phyloP scores from a whole-genome alignment of 768 basidiomycete species.

The Suillus luteus region DNA sequence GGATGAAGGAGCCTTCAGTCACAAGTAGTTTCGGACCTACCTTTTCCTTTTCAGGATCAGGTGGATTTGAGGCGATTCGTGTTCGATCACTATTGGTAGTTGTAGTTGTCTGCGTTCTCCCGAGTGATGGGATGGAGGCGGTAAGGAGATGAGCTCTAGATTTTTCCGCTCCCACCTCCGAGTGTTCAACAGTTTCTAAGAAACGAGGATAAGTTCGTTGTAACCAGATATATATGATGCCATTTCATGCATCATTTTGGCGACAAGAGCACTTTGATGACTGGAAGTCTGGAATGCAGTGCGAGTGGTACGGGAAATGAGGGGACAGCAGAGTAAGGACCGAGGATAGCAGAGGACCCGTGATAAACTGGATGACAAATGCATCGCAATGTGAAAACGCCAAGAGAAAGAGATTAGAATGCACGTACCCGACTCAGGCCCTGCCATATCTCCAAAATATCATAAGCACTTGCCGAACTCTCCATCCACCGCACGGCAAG shows the following conservation, averaged over 20 bases:
- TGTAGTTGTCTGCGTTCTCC: constrained; percentile 16
- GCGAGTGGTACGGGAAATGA: constrained; percentile 57
- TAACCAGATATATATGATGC: constrained; percentile 63
- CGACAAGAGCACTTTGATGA: constrained; percentile 46
- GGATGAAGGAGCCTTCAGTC: constrained; percentile 68
- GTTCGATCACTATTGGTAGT: constrained; percentile 15
- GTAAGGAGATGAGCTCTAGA: too few species aligned
- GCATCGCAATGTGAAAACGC: background rate
- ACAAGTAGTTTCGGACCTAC: constrained; percentile 34
- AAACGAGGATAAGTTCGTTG: constrained; percentile 65
- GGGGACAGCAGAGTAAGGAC: constrained; percentile 63
- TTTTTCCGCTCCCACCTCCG: too few species aligned
- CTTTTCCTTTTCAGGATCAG: constrained; percentile 17
- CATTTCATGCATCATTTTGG: constrained; percentile 48
- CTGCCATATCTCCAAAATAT: constrained; percentile 69
- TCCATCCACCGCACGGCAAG: too few species aligned
- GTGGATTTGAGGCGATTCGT: constrained; percentile 17
- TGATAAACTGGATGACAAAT: constrained; percentile 43
- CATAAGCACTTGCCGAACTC: constrained; percentile 52
- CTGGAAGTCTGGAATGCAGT: constrained; percentile 63
- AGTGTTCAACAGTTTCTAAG: constrained; percentile 62
- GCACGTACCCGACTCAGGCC: constrained; percentile 47
- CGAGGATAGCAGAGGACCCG: constrained; percentile 52
- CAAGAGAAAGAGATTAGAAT: background rate
- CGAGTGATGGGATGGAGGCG: too few species aligned